Evolutionary conservation across 768 basidiomycete genomes (phyloP).

Genomic region (Termitomyces sp.): DNA sequence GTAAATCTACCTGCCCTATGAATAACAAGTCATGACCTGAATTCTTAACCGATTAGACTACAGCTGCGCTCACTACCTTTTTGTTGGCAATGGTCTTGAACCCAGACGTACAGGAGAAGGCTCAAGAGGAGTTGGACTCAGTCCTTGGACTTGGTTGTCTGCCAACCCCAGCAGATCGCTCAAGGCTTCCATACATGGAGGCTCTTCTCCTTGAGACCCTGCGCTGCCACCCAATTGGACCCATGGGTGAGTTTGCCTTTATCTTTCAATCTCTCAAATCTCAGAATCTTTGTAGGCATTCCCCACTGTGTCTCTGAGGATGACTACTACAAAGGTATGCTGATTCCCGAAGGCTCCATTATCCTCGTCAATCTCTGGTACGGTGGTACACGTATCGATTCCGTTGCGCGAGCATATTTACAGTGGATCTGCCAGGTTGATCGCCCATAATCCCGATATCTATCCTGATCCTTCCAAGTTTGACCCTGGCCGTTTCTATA

Average conservation of each 20-base stretch:
- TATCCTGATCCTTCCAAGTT: conserved; percentile 35
- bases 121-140: conserved; percentile 30
- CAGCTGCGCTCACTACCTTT: conserved; percentile 24
- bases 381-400: no score
- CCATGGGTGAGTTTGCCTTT: conserved; percentile 17
- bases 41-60: conserved; percentile 7
- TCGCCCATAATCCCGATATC: conserved; percentile 27
- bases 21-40: background rate
- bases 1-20: conserved; percentile 23
- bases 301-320: conserved; percentile 12
- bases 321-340: conserved; percentile 11
- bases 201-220: conserved; percentile 27
- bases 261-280: background rate
- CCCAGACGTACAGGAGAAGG: conserved; percentile 25
- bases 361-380: conserved; percentile 14
- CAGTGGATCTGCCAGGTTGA: no score
- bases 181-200: conserved; percentile 24
- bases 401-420: no score
- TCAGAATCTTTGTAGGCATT: conserved; percentile 1
- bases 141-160: conserved; percentile 26
- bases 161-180: conserved; percentile 25
- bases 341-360: conserved; percentile 13
- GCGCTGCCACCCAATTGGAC: conserved; percentile 24
- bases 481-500: conserved; percentile 44
- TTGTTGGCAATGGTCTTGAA: conserved; percentile 26